Evolutionary conservation across 441 rosid species (phyloP), one percentile per base, ranked within the genome.

Genomic region (Pelargonium fulgidum): DNA sequence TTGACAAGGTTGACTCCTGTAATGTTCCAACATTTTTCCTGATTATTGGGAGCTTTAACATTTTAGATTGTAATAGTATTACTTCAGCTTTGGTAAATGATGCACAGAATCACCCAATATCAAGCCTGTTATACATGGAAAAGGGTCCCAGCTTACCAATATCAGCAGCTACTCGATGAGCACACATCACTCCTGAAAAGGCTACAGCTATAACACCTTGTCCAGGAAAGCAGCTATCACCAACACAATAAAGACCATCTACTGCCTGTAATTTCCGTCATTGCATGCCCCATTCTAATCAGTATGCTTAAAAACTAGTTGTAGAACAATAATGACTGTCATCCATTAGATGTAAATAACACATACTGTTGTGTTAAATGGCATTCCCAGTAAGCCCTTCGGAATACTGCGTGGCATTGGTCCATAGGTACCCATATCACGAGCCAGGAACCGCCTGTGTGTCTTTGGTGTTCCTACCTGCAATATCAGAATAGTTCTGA

Each of bases 161-260:
- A 72, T 91, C 96, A 72, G 99, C 96, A 77, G 99, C 99, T 58
- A 91, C 97, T 20, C 99, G 88, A 79, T 91, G 96, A 78, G 96
- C 92, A 72, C 99, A 89, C 99, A 91, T 87, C 22, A 91, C 87
- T 70, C 97, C 99, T 2, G 97, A 89, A 77, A 94, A 94, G 73
- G 96, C 96, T 67, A 91, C 97, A 52, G 98, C 95, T 79, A 93
- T 89, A 50, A 93, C 96, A 71, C 97, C 98, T 74, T 93, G 96
- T 72, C 98, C 97, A 19, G 97, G 98, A 82, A 93, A 93, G 82
- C 96, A 93, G 84, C 97, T 91, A 75, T 93, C 97, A 52, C 98
- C 97, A 64, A 93, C 98, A 73, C 97, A 89, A 76, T 93, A 94
- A 69, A 94, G 85, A 65, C 95, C 85, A 50, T 81, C 78, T 78